Evolutionary conservation across 768 basidiomycete species (phyloP).

Genomic region (Fomitopsis pulvina): DNA sequence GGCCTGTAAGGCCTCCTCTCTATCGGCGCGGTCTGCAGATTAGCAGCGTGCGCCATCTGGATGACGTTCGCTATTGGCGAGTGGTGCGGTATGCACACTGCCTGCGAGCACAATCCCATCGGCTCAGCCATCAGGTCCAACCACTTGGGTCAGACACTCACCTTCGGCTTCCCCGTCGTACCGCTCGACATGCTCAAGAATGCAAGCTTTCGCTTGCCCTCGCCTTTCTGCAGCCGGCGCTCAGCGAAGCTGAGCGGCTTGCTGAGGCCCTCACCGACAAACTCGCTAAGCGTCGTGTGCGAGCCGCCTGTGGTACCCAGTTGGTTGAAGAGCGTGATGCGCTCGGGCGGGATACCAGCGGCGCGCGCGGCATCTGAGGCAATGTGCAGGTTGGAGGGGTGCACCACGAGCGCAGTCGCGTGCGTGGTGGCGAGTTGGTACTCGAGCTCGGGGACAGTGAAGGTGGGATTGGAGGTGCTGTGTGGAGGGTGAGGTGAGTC

Average conservation of each 20-base stretch:
- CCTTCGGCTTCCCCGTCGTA: slow-evolving; percentile 74
- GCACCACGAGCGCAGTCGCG: slow-evolving; percentile 21
- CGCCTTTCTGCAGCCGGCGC: slow-evolving; percentile 44
- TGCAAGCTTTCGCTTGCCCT: slow-evolving; percentile 64
- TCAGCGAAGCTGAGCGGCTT: slow-evolving; percentile 39
- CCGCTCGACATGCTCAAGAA: slow-evolving; percentile 71
- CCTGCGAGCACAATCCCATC: slow-evolving; percentile 20
- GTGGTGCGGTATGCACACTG: slow-evolving; percentile 33
- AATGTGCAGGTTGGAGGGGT: slow-evolving; percentile 16
- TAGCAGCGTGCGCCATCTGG: slow-evolving; percentile 36
- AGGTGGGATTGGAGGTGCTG: slow-evolving; percentile 26
- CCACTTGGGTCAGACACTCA: slow-evolving; percentile 14
- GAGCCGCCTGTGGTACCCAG: slow-evolving; percentile 10
- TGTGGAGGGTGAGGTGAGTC: neutral
- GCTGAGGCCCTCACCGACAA: slow-evolving; percentile 46
- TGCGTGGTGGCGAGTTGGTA: slow-evolving; percentile 26
- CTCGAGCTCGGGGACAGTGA: slow-evolving; percentile 24
- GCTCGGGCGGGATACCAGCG: slow-evolving; percentile 16
- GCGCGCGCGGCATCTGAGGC: slow-evolving; percentile 19
- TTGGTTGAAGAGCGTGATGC: slow-evolving; percentile 21
- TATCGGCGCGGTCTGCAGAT: slow-evolving; percentile 18
- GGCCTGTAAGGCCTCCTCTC: slow-evolving; percentile 48
- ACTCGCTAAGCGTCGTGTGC: slow-evolving; percentile 33
- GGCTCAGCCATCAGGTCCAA: neutral
- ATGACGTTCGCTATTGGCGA: slow-evolving; percentile 28